Base-by-base conservation (phyloP, 345 rosid species). In the Bruguiera parviflora region DNA sequence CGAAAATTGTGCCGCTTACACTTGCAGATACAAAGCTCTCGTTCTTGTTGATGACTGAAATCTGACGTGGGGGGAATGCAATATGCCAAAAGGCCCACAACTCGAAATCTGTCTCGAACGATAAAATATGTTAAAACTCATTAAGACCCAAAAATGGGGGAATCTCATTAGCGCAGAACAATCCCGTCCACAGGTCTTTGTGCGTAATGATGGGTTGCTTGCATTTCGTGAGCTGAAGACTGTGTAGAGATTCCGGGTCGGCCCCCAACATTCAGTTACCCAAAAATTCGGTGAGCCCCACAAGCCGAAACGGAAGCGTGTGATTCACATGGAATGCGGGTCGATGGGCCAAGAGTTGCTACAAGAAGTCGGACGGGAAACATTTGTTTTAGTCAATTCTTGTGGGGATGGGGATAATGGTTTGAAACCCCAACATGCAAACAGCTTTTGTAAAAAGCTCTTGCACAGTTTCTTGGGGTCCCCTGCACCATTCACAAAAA, bases 281-380 rank as follows among this genome's bases (percentile, higher is more conserved):
- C 63, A 56, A 55, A 39, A 71, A 76, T 79, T 60, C 39, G 28
- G 33, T 19, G 68, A 60, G 73, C 9, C 75, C 81, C 73, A 39
- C 71, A 3, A 29, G 18, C 81, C 73, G 32, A 71, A 5, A 29
- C 6, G 4, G 53, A 53, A 57, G 33, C 15, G 57, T n/a, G 24
- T 16, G 43, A 32, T 72, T 62, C 82, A 78, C 78, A 59, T 77
- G 79, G 22, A 73, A 66, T 67, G 33, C 51, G 65, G 20, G 18
- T 18, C 31, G 79, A 43, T 43, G 79, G 71, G 51, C 76, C 69
- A 9, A 19, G 32, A 43, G 49, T 15, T 43, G 49, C 49, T 19
- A 43, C 49, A 43, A 43, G 49, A 43, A 43, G 49, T 13, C 49
- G 15, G n/a, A 24, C 39, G 55, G 8, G 33, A 61, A 68, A 69